A percentile compares a stretch with the other conserved stretches of the same genome.
Evolutionary conservation across 1,139 yeast species (phyloP).

Genomic region (Hansenula lynferdii): DNA sequence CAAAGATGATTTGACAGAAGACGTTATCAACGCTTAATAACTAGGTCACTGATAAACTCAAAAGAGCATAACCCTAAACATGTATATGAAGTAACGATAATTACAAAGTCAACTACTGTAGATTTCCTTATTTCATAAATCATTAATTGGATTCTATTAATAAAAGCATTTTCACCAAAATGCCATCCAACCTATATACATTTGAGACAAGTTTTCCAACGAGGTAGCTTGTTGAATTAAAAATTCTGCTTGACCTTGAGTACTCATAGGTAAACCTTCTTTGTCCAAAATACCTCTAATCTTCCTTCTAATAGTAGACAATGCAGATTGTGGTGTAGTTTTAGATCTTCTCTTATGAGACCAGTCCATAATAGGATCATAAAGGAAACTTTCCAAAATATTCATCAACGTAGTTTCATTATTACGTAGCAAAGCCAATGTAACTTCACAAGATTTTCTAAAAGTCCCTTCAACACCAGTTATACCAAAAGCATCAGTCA

Average conservation of each 20-base stretch:
- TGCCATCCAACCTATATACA: constrained; percentile 97
- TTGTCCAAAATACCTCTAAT: constrained; percentile 80
- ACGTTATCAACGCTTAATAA: too few relatives aligned
- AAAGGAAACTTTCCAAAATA: constrained; percentile 84
- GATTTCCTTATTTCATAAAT: too few relatives aligned
- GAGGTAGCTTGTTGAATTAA: constrained; percentile 82
- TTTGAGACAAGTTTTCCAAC: constrained; percentile 62
- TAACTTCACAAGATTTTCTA: constrained; percentile 81
- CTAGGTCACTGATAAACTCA: too few relatives aligned
- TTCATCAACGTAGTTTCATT: constrained; percentile 88
- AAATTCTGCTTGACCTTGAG: constrained; percentile 89
- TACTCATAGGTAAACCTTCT: constrained; percentile 83
- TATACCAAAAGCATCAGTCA: constrained; percentile 90
- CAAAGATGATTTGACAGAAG: neutral
- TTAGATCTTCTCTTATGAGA: constrained; percentile 26
- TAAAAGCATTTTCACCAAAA: too few relatives aligned
- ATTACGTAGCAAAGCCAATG: constrained; percentile 64
- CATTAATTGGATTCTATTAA: too few relatives aligned
- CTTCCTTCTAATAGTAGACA: constrained; percentile 70
- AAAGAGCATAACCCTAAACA: too few relatives aligned
- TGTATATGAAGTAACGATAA: neutral
- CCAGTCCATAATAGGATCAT: constrained; percentile 88
- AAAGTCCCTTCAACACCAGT: constrained; percentile 90
- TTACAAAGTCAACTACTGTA: too few relatives aligned
- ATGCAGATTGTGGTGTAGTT: constrained; percentile 58